Evolutionary conservation across 1,139 yeast species (phyloP), one percentile per base, ranked within the genome.

Genomic region (Yamadazyma triangularis): DNA sequence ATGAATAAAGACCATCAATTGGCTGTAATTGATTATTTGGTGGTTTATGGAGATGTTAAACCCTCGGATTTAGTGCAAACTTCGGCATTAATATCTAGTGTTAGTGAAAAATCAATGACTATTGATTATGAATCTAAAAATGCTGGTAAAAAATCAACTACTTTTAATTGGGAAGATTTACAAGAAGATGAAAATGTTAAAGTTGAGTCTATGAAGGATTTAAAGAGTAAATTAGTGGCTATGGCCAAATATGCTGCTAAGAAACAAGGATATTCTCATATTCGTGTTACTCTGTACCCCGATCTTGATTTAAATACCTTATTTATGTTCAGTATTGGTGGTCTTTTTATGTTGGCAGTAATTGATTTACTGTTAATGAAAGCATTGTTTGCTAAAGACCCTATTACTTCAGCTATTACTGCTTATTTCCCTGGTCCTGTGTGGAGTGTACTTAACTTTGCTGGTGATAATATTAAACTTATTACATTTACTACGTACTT

Each of bases 1-100:
- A 82, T 85, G 91, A 84, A 83, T 60, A 64, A 64, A 36, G 83
- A 75, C 64, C 93, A 85, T 60, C 64, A 64, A 39, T 61, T 83
- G 51, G 74, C 89, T 10, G 61, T 87, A 21, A 71, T 66, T 40
- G 96, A 87, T 56, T 83, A 78, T 50, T 64, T 86, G 24, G 77
- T 64, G 12, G 79, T 71, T 27, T 85, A 79, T 46, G 89, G 82
- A 2, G 65, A 70, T 3, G 72, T 78, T 20, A 53, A 62, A 11
- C 51, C 66, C 9, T 52, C 60, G 12, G 41, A 57, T 8, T 42
- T 66, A 23, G 42, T 43, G 13, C 41, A 48, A 20, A 33, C 41
- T 5, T 47, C 63, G 1, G 62, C 51, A n/a, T 54, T 60, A 37
- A 60, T 77, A 31, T 57, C 63, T 28, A 65, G 66, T 26, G 64